A percentile compares a stretch with the other conserved stretches of the same genome.
Evolutionary conservation across 108 stramenopile genomes (phyloP).

Genomic region (Cyclostephanos tholiformis): DNA sequence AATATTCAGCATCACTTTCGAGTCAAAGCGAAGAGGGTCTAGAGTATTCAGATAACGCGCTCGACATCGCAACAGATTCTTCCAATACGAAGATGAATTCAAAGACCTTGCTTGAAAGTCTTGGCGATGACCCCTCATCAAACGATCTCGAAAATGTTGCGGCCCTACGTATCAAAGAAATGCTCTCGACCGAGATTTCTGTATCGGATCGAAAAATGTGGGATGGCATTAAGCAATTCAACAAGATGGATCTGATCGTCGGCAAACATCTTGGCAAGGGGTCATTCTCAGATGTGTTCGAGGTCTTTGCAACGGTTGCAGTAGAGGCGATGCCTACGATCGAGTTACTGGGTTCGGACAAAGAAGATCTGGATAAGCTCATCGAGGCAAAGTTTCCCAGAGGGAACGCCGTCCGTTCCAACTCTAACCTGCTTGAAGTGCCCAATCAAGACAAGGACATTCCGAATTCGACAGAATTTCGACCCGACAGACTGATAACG

Average conservation of each 20-base stretch:
- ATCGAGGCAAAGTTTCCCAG: slow-evolving; percentile 1
- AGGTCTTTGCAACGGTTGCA: slow-evolving; percentile 8
- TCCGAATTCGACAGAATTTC: background rate
- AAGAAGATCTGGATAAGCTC: slow-evolving; percentile 7
- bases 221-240: slow-evolving; percentile 8
- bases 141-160: background rate
- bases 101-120: background rate
- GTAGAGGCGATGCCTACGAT: background rate
- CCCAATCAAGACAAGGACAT: too few relatives aligned
- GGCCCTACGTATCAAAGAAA: slow-evolving; percentile 3
- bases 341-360: background rate
- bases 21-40: too few relatives aligned
- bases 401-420: too few relatives aligned
- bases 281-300: slow-evolving; percentile 35
- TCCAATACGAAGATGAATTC: background rate
- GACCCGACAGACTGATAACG: background rate
- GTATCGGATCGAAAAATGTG: slow-evolving; percentile 6
- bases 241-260: slow-evolving; percentile 22
- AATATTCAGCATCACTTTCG: too few relatives aligned
- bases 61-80: too few relatives aligned
- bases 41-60: too few relatives aligned
- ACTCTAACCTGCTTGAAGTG: too few relatives aligned
- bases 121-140: background rate
- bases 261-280: slow-evolving; percentile 40
- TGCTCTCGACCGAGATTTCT: background rate